These are phyloP conservation scores for Mycena alexandri DNA, from an alignment of 768 basidiomycete species.

Conservation along the genomic window DNA sequence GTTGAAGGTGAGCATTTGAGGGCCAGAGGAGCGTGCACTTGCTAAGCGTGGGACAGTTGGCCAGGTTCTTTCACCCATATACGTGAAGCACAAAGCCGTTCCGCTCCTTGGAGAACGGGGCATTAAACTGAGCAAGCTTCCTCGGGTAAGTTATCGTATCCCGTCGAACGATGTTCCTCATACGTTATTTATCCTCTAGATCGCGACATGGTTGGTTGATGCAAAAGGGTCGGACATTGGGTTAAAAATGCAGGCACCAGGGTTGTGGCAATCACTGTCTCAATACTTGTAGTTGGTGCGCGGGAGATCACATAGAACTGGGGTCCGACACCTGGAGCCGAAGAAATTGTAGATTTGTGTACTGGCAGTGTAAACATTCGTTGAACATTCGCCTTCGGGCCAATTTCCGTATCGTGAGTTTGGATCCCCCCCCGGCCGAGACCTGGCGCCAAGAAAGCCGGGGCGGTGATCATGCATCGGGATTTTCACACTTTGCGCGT, in stretches of 20 bases:
- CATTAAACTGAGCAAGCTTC: slow-evolving; percentile 3
- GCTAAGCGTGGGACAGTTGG: background rate
- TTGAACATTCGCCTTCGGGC: no score
- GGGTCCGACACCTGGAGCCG: no score
- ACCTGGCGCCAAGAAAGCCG: no score
- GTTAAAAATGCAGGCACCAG: background rate
- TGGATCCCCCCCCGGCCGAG: no score
- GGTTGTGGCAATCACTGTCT: background rate
- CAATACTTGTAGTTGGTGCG: no score
- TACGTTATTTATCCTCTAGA: background rate
- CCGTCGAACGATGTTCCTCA: background rate
- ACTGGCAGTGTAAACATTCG: no score
- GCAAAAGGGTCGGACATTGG: background rate
- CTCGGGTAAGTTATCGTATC: background rate
- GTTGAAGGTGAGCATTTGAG: slow-evolving; percentile 10
- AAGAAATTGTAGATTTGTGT: no score
- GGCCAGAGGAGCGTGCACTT: background rate
- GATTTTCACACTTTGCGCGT: no score
- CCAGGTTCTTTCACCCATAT: background rate
- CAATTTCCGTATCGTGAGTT: no score
- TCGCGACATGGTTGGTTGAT: background rate
- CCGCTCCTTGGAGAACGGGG: background rate
- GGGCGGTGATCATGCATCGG: no score
- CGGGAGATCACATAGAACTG: no score
- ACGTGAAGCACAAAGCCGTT: background rate